Percentiles rank a stretch among this genome's conserved stretches.
Conservation (phyloP, 306 rosid genomes). For the Vicia villosa region DNA sequence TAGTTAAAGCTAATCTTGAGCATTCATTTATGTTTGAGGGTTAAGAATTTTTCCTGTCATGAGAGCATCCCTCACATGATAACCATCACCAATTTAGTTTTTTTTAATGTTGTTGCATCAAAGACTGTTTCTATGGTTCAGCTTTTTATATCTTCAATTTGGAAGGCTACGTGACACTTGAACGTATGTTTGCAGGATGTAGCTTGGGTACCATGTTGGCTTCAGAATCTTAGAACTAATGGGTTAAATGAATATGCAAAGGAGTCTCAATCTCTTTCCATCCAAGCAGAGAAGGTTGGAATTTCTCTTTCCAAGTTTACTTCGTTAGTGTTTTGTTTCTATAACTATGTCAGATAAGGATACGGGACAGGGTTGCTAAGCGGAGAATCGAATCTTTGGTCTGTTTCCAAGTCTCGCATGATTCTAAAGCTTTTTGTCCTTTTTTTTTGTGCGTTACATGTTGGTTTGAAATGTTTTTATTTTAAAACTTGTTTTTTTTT, state of each 20-base stretch:
- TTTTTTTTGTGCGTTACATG: not conserved
- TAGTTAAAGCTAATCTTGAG: not conserved
- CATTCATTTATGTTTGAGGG: not conserved
- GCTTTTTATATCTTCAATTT: slow-evolving; percentile 23
- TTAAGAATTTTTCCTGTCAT: not conserved
- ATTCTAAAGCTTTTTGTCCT: not conserved
- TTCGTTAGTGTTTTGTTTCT: not conserved
- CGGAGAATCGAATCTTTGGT: not conserved
- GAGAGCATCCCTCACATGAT: not conserved
- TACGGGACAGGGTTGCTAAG: not conserved
- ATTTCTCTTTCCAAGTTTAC: slow-evolving; percentile 25
- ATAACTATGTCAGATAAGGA: not conserved
- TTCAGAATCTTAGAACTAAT: slow-evolving; percentile 64
- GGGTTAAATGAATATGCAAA: slow-evolving; percentile 43
- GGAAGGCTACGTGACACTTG: slow-evolving; percentile 24
- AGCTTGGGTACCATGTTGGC: slow-evolving; percentile 90
- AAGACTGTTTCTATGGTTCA: slow-evolving; percentile 7
- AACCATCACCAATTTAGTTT: not conserved
- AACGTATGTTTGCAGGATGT: slow-evolving; percentile 54
- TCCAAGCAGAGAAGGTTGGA: slow-evolving; percentile 53
- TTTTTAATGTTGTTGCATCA: not conserved
- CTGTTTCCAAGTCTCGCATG: not conserved
- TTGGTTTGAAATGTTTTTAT: not conserved
- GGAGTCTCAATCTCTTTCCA: slow-evolving; percentile 41
- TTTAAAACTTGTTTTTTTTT: slow-evolving; percentile 16